phyloP scores from a whole-genome alignment of 208 protist species.

The Trypanosoma theileri region DNA sequence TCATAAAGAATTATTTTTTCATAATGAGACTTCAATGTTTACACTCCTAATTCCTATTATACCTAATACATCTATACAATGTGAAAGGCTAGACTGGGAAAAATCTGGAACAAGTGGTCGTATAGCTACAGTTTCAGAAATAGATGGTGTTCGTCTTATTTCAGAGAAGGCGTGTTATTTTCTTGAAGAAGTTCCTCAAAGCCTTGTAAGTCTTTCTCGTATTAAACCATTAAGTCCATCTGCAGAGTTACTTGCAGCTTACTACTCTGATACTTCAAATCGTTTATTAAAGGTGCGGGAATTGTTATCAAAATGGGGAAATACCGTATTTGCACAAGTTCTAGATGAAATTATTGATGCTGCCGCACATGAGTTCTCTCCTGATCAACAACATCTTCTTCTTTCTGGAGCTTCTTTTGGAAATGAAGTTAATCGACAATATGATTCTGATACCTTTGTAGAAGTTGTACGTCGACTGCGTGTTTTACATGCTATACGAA shows the following conservation, averaged over 20 bases:
- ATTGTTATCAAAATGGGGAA: conserved; percentile 13
- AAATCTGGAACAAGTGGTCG: conserved; percentile 38
- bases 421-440: conserved; percentile 29
- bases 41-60: conserved; percentile 36
- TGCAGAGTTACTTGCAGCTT: conserved; percentile 27
- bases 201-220: conserved; percentile 30
- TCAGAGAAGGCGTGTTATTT: conserved; percentile 35
- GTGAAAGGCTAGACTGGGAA: conserved; percentile 46
- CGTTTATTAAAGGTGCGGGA: conserved; percentile 23
- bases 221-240: conserved; percentile 36
- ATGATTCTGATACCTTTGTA: conserved; percentile 30
- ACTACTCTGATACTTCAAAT: conserved; percentile 31
- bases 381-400: conserved; percentile 41
- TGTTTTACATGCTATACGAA: conserved; percentile 37
- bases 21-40: conserved; percentile 16
- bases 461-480: conserved; percentile 44
- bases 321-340: conserved; percentile 28
- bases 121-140: conserved; percentile 27
- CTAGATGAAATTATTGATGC: conserved; percentile 45
- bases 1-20: not conserved
- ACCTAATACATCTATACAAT: conserved; percentile 25
- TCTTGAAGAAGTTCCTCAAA: conserved; percentile 29
- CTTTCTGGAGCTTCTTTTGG: conserved; percentile 40
- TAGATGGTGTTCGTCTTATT: conserved; percentile 40
- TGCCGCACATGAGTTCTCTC: conserved; percentile 20